Percentiles rank a stretch among this genome's conserved stretches.
Evolutionary conservation across 345 rosid species (phyloP).

Genomic region (Melaleuca alternifolia): DNA sequence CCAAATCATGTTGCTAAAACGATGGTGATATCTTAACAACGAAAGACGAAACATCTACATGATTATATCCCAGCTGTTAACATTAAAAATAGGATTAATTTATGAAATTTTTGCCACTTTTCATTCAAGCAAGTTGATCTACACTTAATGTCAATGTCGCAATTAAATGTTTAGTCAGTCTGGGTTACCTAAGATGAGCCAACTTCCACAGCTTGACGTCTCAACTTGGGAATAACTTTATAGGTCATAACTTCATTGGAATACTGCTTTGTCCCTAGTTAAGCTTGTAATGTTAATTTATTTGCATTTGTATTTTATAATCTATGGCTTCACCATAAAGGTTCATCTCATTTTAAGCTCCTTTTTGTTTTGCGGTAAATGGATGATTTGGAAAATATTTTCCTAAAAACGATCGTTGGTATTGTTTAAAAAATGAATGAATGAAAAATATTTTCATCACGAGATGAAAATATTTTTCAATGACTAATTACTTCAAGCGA

Average conservation of each 20-base stretch:
- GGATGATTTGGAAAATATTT: background rate
- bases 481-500: background rate
- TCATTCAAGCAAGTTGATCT: no score
- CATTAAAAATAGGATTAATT: no score
- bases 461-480: background rate
- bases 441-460: background rate
- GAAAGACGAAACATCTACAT: background rate
- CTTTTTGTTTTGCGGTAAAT: rapidly evolving
- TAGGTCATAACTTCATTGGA: background rate
- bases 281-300: background rate
- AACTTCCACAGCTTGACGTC: background rate
- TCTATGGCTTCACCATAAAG: background rate
- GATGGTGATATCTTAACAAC: background rate
- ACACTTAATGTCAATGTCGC: background rate
- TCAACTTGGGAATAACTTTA: background rate
- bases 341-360: background rate
- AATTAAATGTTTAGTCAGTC: no score
- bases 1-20: background rate
- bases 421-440: background rate
- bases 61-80: no score
- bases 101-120: no score
- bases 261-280: background rate
- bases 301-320: background rate
- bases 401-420: background rate
- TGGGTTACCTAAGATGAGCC: background rate